Conservation (phyloP, 139 green algal species). For the Eudorina sp. region DNA sequence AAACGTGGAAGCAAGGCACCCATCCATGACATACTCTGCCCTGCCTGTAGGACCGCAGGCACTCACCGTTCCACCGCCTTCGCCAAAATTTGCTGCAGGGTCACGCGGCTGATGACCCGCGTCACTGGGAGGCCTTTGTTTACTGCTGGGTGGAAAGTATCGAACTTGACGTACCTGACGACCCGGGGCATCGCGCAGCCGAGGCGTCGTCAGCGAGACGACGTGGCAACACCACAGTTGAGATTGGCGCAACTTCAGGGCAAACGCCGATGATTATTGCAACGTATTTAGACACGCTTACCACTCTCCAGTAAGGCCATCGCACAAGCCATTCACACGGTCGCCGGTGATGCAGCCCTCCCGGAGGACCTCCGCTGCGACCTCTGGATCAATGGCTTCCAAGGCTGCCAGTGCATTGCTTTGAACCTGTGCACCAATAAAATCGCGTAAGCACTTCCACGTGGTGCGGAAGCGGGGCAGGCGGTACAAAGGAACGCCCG, state of each 20-base stretch:
- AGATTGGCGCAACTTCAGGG: background rate
- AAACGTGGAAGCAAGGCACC: too few relatives aligned
- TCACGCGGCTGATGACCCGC: slow-evolving; percentile 91
- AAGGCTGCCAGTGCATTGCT: slow-evolving; percentile 91
- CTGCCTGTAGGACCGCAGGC: background rate
- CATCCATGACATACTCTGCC: too few relatives aligned
- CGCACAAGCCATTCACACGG: slow-evolving; percentile 91
- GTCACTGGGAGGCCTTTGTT: slow-evolving; percentile 93
- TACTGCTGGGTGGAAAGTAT: slow-evolving; percentile 95
- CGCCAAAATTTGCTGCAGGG: slow-evolving; percentile 81
- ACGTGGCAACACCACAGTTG: background rate
- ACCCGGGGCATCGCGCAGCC: background rate
- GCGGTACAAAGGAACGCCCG: background rate
- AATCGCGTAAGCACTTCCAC: background rate
- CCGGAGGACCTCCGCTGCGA: slow-evolving; percentile 77
- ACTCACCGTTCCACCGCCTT: slow-evolving; percentile 60
- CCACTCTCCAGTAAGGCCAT: slow-evolving; percentile 93
- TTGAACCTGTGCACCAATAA: slow-evolving; percentile 76
- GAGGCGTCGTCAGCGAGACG: background rate
- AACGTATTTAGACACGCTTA: slow-evolving; percentile 46
- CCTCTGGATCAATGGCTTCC: slow-evolving; percentile 84
- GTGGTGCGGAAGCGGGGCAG: background rate
- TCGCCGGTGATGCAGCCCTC: slow-evolving; percentile 91
- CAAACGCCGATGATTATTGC: background rate
- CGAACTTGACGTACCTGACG: slow-evolving; percentile 97